Evolutionary conservation across 1,284 basidiomycete species (phyloP).

Genomic region (Boletus semigastroideus): DNA sequence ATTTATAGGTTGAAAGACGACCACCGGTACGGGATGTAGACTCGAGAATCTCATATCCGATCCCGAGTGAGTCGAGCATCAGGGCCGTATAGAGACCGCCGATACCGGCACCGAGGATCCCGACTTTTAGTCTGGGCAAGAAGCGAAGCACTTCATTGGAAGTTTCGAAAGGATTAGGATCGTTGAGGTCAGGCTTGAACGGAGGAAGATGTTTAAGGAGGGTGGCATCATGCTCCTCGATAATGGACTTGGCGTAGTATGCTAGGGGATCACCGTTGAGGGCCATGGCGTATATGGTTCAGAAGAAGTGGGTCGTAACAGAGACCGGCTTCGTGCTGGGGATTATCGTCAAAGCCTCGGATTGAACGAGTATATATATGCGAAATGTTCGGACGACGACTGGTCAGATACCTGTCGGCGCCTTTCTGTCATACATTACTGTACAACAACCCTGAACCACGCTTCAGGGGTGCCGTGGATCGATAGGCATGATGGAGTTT

Average conservation of each 20-base stretch:
- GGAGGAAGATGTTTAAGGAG: neutral
- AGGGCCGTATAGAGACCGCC: constrained; percentile 39
- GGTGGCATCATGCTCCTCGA: constrained; percentile 11
- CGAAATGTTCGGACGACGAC: neutral
- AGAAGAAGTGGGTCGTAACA: neutral
- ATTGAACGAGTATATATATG: neutral
- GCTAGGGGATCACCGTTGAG: constrained; percentile 6
- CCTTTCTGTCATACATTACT: no score
- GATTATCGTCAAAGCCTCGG: neutral
- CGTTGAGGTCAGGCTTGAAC: neutral
- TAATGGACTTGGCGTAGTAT: constrained; percentile 9
- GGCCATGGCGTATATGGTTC: constrained; percentile 1
- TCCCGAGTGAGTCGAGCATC: constrained; percentile 34
- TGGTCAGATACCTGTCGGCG: neutral
- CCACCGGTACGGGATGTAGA: constrained; percentile 31
- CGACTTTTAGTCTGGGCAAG: constrained; percentile 2
- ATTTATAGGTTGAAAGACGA: constrained; percentile 36
- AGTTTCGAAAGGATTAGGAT: neutral
- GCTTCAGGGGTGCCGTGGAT: neutral
- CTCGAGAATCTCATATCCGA: constrained; percentile 37
- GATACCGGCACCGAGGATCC: constrained; percentile 26
- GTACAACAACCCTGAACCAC: neutral
- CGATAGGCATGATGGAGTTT: neutral
- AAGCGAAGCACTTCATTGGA: neutral
- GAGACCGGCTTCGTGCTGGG: neutral